Conservation (phyloP, 805 yeast species). For the Ogataea corticis region DNA sequence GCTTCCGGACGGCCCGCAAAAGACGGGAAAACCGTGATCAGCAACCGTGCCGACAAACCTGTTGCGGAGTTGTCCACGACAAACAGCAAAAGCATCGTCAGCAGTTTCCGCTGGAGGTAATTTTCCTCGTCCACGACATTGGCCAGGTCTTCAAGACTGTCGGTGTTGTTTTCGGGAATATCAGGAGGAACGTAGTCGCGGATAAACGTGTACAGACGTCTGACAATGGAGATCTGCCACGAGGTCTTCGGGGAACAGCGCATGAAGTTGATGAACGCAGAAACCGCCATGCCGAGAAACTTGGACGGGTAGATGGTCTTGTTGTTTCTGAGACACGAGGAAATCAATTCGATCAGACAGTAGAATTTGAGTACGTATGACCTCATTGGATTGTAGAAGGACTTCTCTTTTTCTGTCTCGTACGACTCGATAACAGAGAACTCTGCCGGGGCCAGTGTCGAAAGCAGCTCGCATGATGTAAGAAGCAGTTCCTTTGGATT, state of each 20-base stretch:
- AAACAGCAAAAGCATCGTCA: conserved; percentile 59
- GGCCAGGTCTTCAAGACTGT: conserved; percentile 41
- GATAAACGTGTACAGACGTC: conserved; percentile 63
- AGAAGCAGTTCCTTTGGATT: conserved; percentile 80
- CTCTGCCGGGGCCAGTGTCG: conserved; percentile 30
- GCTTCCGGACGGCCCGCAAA: conserved; percentile 4
- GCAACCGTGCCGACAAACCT: conserved; percentile 6
- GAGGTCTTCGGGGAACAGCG: conserved; percentile 40
- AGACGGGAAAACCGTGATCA: conserved; percentile 12
- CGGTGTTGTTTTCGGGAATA: conserved; percentile 39
- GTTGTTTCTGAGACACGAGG: conserved; percentile 58
- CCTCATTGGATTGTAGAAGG: conserved; percentile 14
- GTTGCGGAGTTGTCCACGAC: conserved; percentile 41
- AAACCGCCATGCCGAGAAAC: conserved; percentile 67
- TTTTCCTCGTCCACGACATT: conserved; percentile 54
- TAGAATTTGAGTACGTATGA: conserved; percentile 61
- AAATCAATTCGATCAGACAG: conserved; percentile 63
- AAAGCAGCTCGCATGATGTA: conserved; percentile 65
- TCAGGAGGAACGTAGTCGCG: conserved; percentile 57
- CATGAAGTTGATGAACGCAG: conserved; percentile 56
- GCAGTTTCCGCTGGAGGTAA: conserved; percentile 60
- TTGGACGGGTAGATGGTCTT: conserved; percentile 76
- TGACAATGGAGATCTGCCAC: conserved; percentile 43
- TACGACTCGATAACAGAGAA: conserved; percentile 6
- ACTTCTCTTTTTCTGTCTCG: conserved; percentile 16